These are phyloP conservation scores for Stagonosporopsis tanaceti DNA, from an alignment of 2,329 filamentous ascomycete species.

Conservation along the genomic window DNA sequence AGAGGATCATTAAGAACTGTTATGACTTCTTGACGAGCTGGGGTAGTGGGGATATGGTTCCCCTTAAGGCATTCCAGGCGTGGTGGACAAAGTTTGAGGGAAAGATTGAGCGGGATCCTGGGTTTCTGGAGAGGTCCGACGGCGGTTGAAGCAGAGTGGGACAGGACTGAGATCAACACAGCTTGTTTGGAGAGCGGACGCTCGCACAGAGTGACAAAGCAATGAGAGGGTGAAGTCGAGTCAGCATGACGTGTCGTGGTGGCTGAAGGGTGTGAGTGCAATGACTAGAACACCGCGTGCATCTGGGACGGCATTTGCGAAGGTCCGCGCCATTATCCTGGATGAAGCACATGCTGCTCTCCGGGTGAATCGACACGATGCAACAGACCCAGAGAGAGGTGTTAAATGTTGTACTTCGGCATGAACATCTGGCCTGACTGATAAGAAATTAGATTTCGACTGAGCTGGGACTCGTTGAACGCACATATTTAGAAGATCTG, in stretches of 20 bases:
- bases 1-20: constrained; percentile 94
- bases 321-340: too few relatives aligned
- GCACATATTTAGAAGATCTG: too few relatives aligned
- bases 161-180: not conserved
- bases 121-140: constrained; percentile 81
- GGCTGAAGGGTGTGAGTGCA: not conserved
- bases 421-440: not conserved
- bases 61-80: constrained; percentile 92
- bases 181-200: not conserved
- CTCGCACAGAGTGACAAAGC: not conserved
- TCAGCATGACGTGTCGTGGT: not conserved
- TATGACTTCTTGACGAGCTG: constrained; percentile 97
- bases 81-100: constrained; percentile 99
- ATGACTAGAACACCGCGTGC: not conserved
- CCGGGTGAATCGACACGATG: not conserved
- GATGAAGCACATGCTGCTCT: too few relatives aligned
- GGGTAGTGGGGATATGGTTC: constrained; percentile 81
- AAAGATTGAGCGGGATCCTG: constrained; percentile 82
- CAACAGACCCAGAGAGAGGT: not conserved
- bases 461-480: too few relatives aligned
- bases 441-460: too few relatives aligned
- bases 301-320: too few relatives aligned
- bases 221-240: not conserved
- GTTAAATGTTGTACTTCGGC: not conserved
- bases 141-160: constrained; percentile 42